Conservation (phyloP, 2,329 filamentous ascomycete species). For the Ophiosphaerella narmari region DNA sequence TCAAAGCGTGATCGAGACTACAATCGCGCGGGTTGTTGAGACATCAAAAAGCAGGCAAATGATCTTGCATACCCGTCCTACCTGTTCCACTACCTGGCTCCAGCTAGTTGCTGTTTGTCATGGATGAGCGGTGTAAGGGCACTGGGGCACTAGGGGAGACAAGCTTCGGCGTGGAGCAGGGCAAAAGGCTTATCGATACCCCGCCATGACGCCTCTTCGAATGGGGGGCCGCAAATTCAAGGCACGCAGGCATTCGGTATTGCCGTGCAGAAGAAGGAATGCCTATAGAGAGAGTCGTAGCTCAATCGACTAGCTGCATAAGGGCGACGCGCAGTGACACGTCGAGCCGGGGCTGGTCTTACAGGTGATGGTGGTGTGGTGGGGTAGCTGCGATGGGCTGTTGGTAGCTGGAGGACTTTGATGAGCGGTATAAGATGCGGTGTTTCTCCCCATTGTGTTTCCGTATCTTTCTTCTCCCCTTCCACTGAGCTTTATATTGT, state of each 20-base stretch:
- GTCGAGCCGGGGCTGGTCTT: conserved; percentile 3
- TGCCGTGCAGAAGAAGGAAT: neutral
- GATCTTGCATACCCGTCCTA: no score
- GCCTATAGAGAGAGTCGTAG: neutral
- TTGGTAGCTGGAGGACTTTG: neutral
- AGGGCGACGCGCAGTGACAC: conserved; percentile 7
- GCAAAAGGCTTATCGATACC: conserved; percentile 21
- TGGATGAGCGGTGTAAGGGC: conserved; percentile 8
- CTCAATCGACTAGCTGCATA: conserved; percentile 1
- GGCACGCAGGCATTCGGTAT: conserved; percentile 1
- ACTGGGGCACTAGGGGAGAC: conserved; percentile 9
- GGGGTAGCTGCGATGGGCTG: conserved; percentile 15
- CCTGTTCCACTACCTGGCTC: neutral
- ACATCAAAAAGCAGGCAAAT: no score
- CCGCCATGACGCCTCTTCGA: conserved; percentile 16
- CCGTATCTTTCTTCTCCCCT: neutral
- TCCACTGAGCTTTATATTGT: conserved; percentile 1
- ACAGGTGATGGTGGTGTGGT: conserved; percentile 13
- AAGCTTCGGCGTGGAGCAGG: conserved; percentile 18
- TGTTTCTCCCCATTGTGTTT: conserved; percentile 1
- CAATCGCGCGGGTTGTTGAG: no score
- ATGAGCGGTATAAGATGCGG: conserved; percentile 7
- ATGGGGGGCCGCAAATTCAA: conserved; percentile 10
- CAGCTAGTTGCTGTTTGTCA: conserved; percentile 7
- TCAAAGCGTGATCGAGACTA: no score